phyloP scores from a whole-genome alignment of 148 eudicot genomes.

The Mesembryanthemum crystallinum region DNA sequence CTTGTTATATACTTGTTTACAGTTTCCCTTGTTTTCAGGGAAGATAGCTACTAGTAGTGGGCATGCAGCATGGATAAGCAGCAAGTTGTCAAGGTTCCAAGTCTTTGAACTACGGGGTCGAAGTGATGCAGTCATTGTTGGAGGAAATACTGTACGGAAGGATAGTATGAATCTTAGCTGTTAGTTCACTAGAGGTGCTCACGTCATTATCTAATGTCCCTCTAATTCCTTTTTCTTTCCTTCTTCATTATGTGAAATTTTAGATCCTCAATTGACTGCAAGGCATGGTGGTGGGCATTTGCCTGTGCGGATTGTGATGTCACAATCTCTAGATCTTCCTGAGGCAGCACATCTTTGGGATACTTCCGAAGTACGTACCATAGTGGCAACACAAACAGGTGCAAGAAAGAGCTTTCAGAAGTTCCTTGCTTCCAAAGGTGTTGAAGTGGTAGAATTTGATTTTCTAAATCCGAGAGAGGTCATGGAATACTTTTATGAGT shows the following conservation, averaged over 20 bases:
- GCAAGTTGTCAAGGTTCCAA: slow-evolving; percentile 67
- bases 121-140: slow-evolving; percentile 92
- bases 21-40: slow-evolving; percentile 45
- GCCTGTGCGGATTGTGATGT: slow-evolving; percentile 85
- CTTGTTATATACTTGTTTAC: slow-evolving; percentile 5
- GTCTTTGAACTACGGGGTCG: slow-evolving; percentile 93
- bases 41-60: slow-evolving; percentile 91
- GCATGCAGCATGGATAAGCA: slow-evolving; percentile 95
- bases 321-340: slow-evolving; percentile 89
- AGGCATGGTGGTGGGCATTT: slow-evolving; percentile 89
- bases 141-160: slow-evolving; percentile 93
- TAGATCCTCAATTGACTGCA: slow-evolving; percentile 90
- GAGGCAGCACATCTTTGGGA: slow-evolving; percentile 85
- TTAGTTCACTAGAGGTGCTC: slow-evolving; percentile 23
- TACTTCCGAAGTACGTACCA: slow-evolving; percentile 73
- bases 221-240: slow-evolving; percentile 22
- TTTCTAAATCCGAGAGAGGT: slow-evolving; percentile 81
- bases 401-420: slow-evolving; percentile 88
- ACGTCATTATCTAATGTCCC: slow-evolving; percentile 4
- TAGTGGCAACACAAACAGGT: slow-evolving; percentile 92
- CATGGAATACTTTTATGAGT: slow-evolving; percentile 80
- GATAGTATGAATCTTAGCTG: slow-evolving; percentile 68
- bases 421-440: slow-evolving; percentile 90
- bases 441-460: slow-evolving; percentile 93
- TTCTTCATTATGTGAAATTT: slow-evolving; percentile 23